phyloP scores from a whole-genome alignment of 768 basidiomycete genomes.

The Mycena albidolilacea region DNA sequence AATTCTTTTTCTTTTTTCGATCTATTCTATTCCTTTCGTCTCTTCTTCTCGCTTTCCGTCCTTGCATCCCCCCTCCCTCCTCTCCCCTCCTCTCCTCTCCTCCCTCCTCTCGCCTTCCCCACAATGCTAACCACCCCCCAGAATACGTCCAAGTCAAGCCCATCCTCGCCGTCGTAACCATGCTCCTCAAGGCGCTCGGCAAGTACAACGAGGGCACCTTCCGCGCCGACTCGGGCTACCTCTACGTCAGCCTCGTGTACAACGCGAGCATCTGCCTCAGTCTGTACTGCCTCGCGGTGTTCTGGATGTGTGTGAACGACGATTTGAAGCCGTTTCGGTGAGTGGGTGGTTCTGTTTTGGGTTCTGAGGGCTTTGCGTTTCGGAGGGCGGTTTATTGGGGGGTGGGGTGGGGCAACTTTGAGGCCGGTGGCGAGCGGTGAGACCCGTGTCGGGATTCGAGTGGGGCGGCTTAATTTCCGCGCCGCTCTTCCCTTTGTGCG shows the following conservation, averaged over 20 bases:
- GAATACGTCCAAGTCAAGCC: conserved; percentile 99
- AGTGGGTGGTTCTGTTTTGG: conserved; percentile 43
- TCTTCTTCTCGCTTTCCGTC: not conserved
- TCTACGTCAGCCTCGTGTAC: conserved; percentile 91
- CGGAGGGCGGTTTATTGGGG: no score
- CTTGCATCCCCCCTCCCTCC: not conserved
- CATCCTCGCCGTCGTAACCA: conserved; percentile 84
- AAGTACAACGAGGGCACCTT: conserved; percentile 94
- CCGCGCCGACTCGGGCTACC: conserved; percentile 87
- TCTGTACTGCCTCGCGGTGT: conserved; percentile 94
- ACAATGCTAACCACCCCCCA: conserved; percentile 48
- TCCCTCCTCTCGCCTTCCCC: no score
- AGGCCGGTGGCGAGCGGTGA: no score
- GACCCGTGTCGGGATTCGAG: no score
- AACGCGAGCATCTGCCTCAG: conserved; percentile 85
- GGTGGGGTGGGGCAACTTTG: no score
- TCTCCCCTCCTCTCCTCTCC: no score
- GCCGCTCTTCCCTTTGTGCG: no score
- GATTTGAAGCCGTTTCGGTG: conserved; percentile 93
- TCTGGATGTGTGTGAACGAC: conserved; percentile 93
- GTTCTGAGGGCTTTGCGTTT: not conserved
- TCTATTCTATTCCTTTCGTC: no score
- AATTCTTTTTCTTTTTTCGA: no score
- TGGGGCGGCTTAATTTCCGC: no score
- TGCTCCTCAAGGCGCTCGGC: conserved; percentile 88